Evolutionary conservation across 2,329 filamentous ascomycete genomes (phyloP).

Genomic region (Xenoacremonium recifei): DNA sequence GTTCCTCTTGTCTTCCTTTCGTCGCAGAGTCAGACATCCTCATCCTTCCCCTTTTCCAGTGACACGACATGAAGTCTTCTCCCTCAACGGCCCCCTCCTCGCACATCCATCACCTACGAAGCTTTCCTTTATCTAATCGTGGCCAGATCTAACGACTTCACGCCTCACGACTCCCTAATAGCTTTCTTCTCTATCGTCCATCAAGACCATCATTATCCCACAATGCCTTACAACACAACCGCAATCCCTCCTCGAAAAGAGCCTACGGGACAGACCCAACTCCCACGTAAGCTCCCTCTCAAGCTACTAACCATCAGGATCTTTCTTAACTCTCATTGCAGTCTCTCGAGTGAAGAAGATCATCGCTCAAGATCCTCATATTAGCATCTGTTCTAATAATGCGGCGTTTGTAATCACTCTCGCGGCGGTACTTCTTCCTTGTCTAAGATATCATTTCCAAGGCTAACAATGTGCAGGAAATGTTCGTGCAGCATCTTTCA

Average conservation of each 20-base stretch:
- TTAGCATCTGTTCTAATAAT: constrained; percentile 84
- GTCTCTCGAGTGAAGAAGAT: constrained; percentile 97
- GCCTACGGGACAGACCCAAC: constrained; percentile 77
- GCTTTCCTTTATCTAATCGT: background rate
- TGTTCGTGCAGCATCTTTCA: constrained; percentile 92
- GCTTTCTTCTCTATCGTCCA: background rate
- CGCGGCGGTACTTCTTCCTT: constrained; percentile 64
- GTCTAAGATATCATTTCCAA: background rate
- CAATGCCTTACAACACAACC: constrained; percentile 88
- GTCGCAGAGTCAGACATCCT: too few species aligned
- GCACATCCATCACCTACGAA: too few species aligned
- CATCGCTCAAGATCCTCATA: constrained; percentile 82
- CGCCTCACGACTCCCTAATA: too few species aligned
- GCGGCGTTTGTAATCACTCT: constrained; percentile 92
- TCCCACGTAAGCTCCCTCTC: constrained; percentile 67
- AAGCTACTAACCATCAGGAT: background rate
- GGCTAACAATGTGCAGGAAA: constrained; percentile 58
- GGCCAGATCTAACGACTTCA: too few species aligned
- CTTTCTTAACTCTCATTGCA: constrained; percentile 35
- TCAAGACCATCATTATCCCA: constrained; percentile 6
- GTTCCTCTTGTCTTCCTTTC: too few species aligned
- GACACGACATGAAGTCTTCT: too few species aligned
- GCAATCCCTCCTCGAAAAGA: constrained; percentile 79
- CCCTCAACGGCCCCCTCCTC: too few species aligned
- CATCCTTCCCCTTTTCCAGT: too few species aligned